Conservation (phyloP, 768 basidiomycete genomes). For the Tubosaeta brunneosetosa region DNA sequence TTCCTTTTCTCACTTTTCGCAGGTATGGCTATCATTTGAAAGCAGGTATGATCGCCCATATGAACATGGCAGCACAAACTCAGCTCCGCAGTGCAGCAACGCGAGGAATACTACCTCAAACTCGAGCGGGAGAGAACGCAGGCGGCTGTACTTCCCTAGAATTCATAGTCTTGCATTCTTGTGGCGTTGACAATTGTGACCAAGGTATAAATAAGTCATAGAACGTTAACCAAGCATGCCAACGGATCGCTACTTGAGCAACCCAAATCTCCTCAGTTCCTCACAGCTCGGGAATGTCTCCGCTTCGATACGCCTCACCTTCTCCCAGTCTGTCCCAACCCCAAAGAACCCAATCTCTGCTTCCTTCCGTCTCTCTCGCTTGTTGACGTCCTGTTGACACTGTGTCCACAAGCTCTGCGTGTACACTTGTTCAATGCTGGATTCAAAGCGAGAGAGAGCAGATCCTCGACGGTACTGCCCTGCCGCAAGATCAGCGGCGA, state of each 20-base stretch:
- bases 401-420: conserved; percentile 62
- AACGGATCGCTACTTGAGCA: conserved; percentile 36
- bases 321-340: conserved; percentile 88
- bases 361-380: conserved; percentile 66
- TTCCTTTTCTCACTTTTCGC: conserved; percentile 22
- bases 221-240: conserved; percentile 4
- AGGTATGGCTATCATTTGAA: conserved; percentile 86
- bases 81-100: conserved; percentile 59
- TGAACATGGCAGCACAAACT: conserved; percentile 11
- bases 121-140: conserved; percentile 56
- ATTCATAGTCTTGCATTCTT: conserved; percentile 12
- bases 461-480: conserved; percentile 27
- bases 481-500: conserved; percentile 66
- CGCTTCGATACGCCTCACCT: conserved; percentile 66
- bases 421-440: conserved; percentile 68
- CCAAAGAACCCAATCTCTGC: conserved; percentile 85
- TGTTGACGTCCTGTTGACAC: conserved; percentile 68
- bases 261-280: conserved; percentile 59
- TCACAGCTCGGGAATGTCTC: conserved; percentile 78
- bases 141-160: conserved; percentile 5
- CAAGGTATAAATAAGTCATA: conserved; percentile 30
- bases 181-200: conserved; percentile 9
- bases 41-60: conserved; percentile 45
- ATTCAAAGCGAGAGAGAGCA: conserved; percentile 62
- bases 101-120: conserved; percentile 84